These are phyloP conservation scores for Cyclostephanos tholiformis DNA, from an alignment of 108 stramenopile species.

Conservation along the genomic window DNA sequence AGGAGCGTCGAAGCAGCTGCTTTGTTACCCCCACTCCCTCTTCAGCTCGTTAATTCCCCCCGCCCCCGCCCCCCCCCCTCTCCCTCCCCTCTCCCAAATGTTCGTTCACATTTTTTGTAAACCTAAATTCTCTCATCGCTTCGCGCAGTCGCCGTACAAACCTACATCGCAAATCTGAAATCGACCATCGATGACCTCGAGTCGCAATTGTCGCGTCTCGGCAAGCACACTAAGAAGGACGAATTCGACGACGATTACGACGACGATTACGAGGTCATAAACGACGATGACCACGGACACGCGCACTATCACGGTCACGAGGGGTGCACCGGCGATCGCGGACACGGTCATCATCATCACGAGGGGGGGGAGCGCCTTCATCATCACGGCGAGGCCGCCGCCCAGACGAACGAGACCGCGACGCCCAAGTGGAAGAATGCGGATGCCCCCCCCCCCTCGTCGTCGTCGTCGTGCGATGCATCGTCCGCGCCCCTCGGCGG, in stretches of 20 bases:
- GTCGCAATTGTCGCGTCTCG: slow-evolving; percentile 23
- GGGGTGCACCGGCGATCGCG: slow-evolving; percentile 49
- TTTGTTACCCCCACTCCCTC: too few relatives aligned
- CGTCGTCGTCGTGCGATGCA: too few relatives aligned
- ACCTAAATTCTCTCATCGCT: too few relatives aligned
- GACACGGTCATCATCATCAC: slow-evolving; percentile 24
- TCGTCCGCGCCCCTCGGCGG: slow-evolving; percentile 76
- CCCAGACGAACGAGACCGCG: too few relatives aligned
- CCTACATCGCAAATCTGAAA: slow-evolving; percentile 50
- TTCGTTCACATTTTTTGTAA: neutral
- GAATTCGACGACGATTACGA: neutral
- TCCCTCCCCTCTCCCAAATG: neutral
- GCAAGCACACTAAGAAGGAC: neutral
- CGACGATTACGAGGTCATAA: neutral
- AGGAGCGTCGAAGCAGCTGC: too few relatives aligned
- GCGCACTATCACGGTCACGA: slow-evolving; percentile 87
- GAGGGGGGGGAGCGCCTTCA: neutral
- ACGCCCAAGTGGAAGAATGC: slow-evolving; percentile 80
- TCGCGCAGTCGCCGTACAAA: slow-evolving; percentile 51
- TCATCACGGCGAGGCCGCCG: slow-evolving; percentile 1
- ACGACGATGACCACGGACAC: slow-evolving; percentile 31
- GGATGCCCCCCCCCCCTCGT: too few relatives aligned
- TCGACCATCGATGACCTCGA: slow-evolving; percentile 49
- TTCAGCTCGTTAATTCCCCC: too few relatives aligned
- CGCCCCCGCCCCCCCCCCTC: neutral